These are phyloP conservation scores for Caryopteris hybrid DNA, from an alignment of 305 asterid genomes.

Conservation along the genomic window DNA sequence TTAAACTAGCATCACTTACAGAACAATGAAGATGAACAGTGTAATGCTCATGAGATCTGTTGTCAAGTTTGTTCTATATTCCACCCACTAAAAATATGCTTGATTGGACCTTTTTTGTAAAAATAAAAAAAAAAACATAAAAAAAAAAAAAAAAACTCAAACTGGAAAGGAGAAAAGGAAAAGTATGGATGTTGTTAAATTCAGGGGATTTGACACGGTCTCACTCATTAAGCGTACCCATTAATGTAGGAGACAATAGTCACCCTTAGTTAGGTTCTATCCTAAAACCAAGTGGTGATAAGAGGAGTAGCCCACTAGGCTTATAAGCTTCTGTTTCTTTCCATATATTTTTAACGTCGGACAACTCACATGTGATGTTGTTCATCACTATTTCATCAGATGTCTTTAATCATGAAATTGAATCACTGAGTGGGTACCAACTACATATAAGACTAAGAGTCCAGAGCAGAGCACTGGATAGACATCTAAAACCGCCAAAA, in stretches of 20 bases:
- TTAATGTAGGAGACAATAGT: too few relatives aligned
- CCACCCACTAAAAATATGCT: neutral
- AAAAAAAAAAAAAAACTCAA: too few relatives aligned
- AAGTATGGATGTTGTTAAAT: neutral
- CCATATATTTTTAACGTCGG: too few relatives aligned
- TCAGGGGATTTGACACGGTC: too few relatives aligned
- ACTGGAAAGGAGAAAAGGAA: neutral
- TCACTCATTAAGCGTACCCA: too few relatives aligned
- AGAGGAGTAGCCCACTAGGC: too few relatives aligned
- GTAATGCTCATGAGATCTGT: neutral
- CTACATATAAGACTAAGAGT: neutral
- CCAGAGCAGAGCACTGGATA: neutral
- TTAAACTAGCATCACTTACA: slow-evolving; percentile 1
- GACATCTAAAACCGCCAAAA: slow-evolving; percentile 5
- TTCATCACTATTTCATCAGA: too few relatives aligned
- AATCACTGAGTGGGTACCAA: neutral
- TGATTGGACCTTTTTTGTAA: neutral
- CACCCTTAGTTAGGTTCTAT: too few relatives aligned
- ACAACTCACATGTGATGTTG: too few relatives aligned
- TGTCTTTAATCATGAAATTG: neutral
- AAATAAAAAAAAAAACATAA: too few relatives aligned
- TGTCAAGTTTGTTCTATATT: neutral
- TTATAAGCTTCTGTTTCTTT: too few relatives aligned
- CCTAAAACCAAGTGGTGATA: too few relatives aligned
- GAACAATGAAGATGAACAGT: neutral